Conservation (phyloP, 108 stramenopile genomes). For the Nannochloropsis salina region DNA sequence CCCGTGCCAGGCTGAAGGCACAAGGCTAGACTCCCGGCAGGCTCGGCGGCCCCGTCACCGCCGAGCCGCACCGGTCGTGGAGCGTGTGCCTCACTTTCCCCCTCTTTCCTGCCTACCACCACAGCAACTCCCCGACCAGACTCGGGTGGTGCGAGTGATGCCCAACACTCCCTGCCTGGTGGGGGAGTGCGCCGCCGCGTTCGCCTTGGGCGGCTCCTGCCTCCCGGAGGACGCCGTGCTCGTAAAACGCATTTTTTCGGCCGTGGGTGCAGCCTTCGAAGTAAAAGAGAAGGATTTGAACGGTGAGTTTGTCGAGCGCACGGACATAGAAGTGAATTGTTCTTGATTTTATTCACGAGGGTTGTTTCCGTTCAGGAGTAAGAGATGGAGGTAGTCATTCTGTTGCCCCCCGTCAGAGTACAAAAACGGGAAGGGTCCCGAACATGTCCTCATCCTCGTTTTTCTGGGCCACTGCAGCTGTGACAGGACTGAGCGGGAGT, state of each 20-base stretch:
- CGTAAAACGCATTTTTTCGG: conserved; percentile 65
- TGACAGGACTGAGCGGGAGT: conserved; percentile 85
- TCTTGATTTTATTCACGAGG: not conserved
- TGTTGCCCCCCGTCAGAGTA: no score
- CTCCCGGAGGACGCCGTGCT: conserved; percentile 64
- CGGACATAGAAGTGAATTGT: not conserved
- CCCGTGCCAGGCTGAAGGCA: no score
- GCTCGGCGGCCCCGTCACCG: no score
- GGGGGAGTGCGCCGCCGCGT: conserved; percentile 74
- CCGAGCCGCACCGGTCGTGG: no score
- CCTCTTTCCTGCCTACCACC: no score
- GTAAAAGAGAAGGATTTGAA: conserved; percentile 63
- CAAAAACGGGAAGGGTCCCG: no score
- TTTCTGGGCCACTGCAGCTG: conserved; percentile 56
- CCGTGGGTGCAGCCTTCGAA: conserved; percentile 69
- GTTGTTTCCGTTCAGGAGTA: not conserved
- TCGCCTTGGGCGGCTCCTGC: conserved; percentile 63
- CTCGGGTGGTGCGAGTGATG: conserved; percentile 80
- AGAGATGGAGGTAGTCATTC: no score
- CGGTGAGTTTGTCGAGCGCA: conserved; percentile 13
- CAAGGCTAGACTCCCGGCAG: no score
- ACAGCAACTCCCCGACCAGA: not conserved
- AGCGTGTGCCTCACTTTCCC: no score
- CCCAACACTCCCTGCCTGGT: conserved; percentile 90
- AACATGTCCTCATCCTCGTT: no score